These are phyloP conservation scores for Penicillium robsamsonii DNA, from an alignment of 495 filamentous ascomycete genomes.

Conservation along the genomic window DNA sequence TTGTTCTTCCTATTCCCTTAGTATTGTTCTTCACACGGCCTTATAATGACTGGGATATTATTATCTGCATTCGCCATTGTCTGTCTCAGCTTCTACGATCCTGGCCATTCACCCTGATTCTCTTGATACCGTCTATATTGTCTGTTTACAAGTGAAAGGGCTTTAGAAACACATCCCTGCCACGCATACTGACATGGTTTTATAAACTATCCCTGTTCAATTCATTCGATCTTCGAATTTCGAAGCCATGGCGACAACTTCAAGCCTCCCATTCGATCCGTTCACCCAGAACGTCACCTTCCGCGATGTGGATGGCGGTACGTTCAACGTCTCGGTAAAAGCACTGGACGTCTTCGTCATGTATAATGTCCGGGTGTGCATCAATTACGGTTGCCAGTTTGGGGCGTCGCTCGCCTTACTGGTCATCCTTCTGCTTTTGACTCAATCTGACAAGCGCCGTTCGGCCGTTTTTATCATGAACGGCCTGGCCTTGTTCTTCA, in stretches of 20 bases:
- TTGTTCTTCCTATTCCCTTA: constrained; percentile 23
- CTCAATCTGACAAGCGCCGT: constrained; percentile 57
- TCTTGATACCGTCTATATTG: background rate
- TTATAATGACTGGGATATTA: constrained; percentile 4
- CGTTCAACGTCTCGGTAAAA: constrained; percentile 48
- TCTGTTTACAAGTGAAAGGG: background rate
- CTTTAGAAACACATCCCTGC: background rate
- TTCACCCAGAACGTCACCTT: constrained; percentile 59
- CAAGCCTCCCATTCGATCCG: constrained; percentile 49
- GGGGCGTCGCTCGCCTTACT: constrained; percentile 71
- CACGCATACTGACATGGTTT: background rate
- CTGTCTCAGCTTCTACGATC: constrained; percentile 8
- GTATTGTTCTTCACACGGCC: constrained; percentile 23
- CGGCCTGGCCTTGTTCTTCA: constrained; percentile 54
- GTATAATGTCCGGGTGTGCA: constrained; percentile 53
- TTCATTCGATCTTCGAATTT: background rate
- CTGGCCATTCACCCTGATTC: constrained; percentile 9
- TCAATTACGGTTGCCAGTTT: constrained; percentile 71
- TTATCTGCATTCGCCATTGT: constrained; percentile 6
- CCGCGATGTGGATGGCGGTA: constrained; percentile 47
- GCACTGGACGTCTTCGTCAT: constrained; percentile 48
- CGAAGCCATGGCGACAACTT: background rate
- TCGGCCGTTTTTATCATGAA: constrained; percentile 66
- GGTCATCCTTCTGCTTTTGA: constrained; percentile 62
- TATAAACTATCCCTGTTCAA: background rate